A percentile compares a stretch with the other conserved stretches of the same genome.
phyloP scores from a whole-genome alignment of 1,139 yeast species.

The Taphrina pruni region DNA sequence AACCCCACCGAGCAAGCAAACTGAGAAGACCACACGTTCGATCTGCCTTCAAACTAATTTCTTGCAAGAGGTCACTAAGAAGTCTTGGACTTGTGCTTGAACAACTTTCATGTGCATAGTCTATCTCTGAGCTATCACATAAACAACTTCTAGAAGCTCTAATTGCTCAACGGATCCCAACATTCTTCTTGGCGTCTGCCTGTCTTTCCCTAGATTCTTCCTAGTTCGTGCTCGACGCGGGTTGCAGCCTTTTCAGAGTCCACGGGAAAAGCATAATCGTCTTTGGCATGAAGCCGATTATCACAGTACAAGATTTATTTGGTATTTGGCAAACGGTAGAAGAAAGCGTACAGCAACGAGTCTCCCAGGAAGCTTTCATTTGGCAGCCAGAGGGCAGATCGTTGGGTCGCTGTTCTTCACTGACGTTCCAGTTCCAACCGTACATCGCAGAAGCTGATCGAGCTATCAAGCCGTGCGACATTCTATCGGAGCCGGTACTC shows the following conservation, averaged over 20 bases:
- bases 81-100: too few relatives aligned
- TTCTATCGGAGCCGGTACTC: conserved; percentile 59
- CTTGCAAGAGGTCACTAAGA: too few relatives aligned
- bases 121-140: too few relatives aligned
- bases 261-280: background rate
- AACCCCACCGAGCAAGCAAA: too few relatives aligned
- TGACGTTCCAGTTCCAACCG: conserved; percentile 1
- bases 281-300: background rate
- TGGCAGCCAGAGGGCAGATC: conserved; percentile 11
- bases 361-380: conserved; percentile 1
- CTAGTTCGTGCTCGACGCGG: too few relatives aligned
- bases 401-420: background rate
- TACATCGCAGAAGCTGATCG: background rate
- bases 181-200: too few relatives aligned
- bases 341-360: background rate
- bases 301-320: conserved; percentile 19
- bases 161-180: too few relatives aligned
- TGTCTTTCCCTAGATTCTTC: too few relatives aligned
- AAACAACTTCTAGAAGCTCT: too few relatives aligned
- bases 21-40: too few relatives aligned
- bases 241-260: background rate
- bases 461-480: background rate
- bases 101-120: too few relatives aligned
- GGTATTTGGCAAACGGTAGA: conserved; percentile 15
- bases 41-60: too few relatives aligned